Percentiles rank a stretch among this genome's conserved stretches.
phyloP scores from a whole-genome alignment of 495 filamentous ascomycete species.

The Lichina pygmaea region DNA sequence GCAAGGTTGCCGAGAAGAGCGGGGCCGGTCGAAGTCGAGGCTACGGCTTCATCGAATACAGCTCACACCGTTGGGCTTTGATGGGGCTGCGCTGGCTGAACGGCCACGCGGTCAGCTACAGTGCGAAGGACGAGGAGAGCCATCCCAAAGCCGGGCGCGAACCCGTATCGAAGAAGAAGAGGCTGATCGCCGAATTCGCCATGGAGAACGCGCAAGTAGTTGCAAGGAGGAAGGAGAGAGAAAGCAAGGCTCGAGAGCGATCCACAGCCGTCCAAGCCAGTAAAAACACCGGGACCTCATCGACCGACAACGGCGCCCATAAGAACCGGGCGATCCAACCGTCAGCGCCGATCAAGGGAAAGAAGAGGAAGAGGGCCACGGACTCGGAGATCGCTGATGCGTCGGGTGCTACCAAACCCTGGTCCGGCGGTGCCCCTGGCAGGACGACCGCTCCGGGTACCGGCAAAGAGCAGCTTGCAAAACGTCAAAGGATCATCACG shows the following conservation, averaged over 20 bases:
- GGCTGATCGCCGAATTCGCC: conserved; percentile 87
- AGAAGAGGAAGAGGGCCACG: conserved; percentile 2
- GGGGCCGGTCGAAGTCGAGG: conserved; percentile 64
- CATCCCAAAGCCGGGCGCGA: conserved; percentile 15
- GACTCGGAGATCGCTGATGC: neutral
- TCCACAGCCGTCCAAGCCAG: conserved; percentile 9
- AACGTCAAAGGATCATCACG: conserved; percentile 37
- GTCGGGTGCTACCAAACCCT: neutral
- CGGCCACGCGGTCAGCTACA: conserved; percentile 36
- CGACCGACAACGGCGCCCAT: conserved; percentile 4
- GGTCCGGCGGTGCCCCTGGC: neutral
- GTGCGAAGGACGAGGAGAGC: conserved; percentile 8
- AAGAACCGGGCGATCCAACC: neutral
- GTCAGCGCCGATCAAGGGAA: conserved; percentile 4
- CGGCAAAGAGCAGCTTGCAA: conserved; percentile 27
- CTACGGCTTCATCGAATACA: conserved; percentile 96
- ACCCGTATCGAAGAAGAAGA: conserved; percentile 33
- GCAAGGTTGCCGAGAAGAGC: conserved; percentile 44
- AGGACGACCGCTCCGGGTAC: neutral
- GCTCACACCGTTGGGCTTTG: conserved; percentile 71
- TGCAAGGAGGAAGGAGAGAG: conserved; percentile 39
- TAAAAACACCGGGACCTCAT: conserved; percentile 6
- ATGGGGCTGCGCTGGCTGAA: conserved; percentile 93
- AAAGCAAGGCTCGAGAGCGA: conserved; percentile 29
- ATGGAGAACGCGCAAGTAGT: conserved; percentile 97